Evolutionary conservation across 208 protist genomes (phyloP), one percentile per base, ranked within the genome.

Genomic region (Acanthamoeba castellanii): DNA sequence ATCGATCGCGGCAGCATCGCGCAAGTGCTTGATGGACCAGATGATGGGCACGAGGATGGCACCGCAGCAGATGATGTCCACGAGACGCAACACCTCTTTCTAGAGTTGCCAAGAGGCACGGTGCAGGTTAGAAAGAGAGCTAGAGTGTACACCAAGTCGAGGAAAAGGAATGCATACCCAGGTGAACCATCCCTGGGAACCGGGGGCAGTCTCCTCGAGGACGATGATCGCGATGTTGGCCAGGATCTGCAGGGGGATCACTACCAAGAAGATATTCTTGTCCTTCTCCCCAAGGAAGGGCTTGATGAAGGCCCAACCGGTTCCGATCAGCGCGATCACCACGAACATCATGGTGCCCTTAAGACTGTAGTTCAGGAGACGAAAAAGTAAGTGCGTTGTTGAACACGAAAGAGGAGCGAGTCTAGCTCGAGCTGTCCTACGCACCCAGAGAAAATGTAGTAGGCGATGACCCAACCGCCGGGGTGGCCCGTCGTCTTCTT

Each of bases 61-160:
- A 88, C 96, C 95, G 96, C 98, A 98, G 96, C 98, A 98, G 55
- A 98, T 89, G 37, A 98, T 82, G 95, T 98, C 98, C 8, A 98
- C 89, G 30, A 98, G 45, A 20, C 94, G 96, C 22, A 97, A 93
- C 8, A 96, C 32, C 25, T 93, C 52, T 57, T 55, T 18, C 93
- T 95, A 59, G 25, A 59, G 32, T 32, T 68, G 64, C 27, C 1
- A 61, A 93, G 47, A 57, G 16, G 52, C 52, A 57, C 52, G 52
- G 52, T 1, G 2, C 52, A 20, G 16, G 52, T 57, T 14, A 57
- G 52, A 57, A 20, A 20, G 52, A 20, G 18, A 1, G 52, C 52
- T 47, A 47, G 42, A 47, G 42, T 47, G 42, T 47, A 11, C 42
- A 9, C 42, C 42, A 47, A 11, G 42, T 3, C 42, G 7, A 47